Conservation (phyloP, 495 filamentous ascomycete species). For the Podospora pseudocomata region DNA sequence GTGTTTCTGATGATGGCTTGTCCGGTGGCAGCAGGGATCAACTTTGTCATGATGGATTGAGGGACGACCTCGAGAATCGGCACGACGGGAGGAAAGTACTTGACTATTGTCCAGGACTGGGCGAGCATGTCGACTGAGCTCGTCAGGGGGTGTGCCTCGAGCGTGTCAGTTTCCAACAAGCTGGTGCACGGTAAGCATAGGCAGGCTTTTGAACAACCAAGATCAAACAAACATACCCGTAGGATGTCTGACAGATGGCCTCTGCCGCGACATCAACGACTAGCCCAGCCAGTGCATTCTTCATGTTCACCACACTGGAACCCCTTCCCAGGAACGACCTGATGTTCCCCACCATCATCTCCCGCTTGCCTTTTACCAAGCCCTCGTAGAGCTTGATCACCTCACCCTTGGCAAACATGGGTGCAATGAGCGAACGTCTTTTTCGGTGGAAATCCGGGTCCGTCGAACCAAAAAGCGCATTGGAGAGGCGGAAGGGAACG, state of each 20-base stretch:
- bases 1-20: background rate
- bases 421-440: background rate
- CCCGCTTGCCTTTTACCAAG: background rate
- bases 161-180: background rate
- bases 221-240: background rate
- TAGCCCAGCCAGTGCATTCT: background rate
- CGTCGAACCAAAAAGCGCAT: background rate
- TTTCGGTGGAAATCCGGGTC: slow-evolving; percentile 6
- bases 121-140: background rate
- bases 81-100: background rate
- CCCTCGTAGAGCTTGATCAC: background rate
- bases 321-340: background rate
- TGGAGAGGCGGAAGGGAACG: background rate
- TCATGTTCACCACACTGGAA: background rate
- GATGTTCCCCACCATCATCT: background rate
- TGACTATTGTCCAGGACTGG: background rate
- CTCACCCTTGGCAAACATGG: slow-evolving; percentile 1
- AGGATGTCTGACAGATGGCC: background rate
- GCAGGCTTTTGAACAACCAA: background rate
- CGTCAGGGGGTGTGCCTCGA: background rate
- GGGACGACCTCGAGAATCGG: background rate
- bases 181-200: background rate
- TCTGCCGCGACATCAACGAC: background rate
- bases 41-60: background rate
- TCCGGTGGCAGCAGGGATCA: background rate